Percentiles rank a stretch among this genome's conserved stretches.
Conservation (phyloP, 1,139 yeast genomes). For the Zygosaccharomyces sapae region DNA sequence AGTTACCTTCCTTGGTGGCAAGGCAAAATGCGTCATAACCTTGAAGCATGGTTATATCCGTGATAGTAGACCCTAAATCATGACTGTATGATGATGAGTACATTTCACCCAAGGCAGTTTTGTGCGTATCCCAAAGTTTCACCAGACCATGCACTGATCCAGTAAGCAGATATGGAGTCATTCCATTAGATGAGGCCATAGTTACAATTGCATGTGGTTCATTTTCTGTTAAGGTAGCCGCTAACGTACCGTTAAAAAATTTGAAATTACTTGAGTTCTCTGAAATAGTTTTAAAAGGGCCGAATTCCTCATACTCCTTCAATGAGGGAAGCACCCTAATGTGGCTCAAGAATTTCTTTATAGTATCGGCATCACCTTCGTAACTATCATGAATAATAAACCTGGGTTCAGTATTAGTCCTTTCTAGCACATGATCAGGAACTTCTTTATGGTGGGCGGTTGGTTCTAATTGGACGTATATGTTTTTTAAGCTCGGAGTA, state of each 20-base stretch:
- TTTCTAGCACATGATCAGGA: constrained; percentile 5
- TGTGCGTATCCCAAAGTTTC: constrained; percentile 72
- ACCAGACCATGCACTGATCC: constrained; percentile 73
- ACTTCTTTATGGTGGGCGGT: constrained; percentile 16
- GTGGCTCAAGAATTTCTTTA: constrained; percentile 52
- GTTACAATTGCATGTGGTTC: constrained; percentile 48
- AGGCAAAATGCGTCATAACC: constrained; percentile 65
- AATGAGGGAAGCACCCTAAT: constrained; percentile 55
- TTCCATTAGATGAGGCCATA: constrained; percentile 53
- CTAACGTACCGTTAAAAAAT: constrained; percentile 46
- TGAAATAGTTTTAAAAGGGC: constrained; percentile 35
- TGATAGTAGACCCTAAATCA: constrained; percentile 47
- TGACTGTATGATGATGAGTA: constrained; percentile 53
- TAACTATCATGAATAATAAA: constrained; percentile 49
- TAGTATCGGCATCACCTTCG: constrained; percentile 61
- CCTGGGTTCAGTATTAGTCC: constrained; percentile 11
- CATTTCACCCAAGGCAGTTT: constrained; percentile 61
- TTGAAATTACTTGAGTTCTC: constrained; percentile 32
- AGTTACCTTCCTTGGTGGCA: constrained; percentile 59
- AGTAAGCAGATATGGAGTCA: constrained; percentile 64
- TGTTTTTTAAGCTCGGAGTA: constrained; percentile 55
- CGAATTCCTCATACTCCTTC: constrained; percentile 68
- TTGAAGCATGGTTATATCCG: constrained; percentile 50
- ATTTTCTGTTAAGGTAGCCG: constrained; percentile 59
- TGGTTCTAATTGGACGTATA: constrained; percentile 55